Base-by-base conservation (phyloP, 2,329 filamentous ascomycete genomes). In the Colletotrichum eremochloae region DNA sequence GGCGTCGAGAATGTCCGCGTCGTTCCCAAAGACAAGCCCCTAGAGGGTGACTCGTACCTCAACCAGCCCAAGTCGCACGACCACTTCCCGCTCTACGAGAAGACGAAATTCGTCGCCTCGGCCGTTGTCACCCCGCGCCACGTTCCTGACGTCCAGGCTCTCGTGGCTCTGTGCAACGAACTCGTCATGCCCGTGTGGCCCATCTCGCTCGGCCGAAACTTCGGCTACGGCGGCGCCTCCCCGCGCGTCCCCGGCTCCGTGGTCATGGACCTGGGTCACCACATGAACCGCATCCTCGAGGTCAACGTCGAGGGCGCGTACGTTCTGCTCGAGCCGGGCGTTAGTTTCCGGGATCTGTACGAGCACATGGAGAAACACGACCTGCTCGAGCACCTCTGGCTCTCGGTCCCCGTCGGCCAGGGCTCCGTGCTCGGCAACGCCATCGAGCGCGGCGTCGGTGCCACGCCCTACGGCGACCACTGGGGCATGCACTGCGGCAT, bases 361-460 rank as follows among this genome's bases (percentile, higher is more conserved):
- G 71, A 67, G 24, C 79, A 82, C 73, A 79, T 82, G 15, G 79
- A 81, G 57, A 79, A 83, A n/a, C 74, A 80, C 67, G 74, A 74
- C 52, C 78, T 81, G 8, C 77, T 81, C 14, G 78, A 84, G 31
- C 76, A 80, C 20, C 76, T 86, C 46, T 86, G 84, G 84, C 78
- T 86, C 20, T 84, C 85, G 55, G 77, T 79, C 1, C 82, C 82
- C 6, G 82, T 86, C 8, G 82, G 84, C 15, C 81, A 83, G n/a
- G 84, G 84, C 12, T 84, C 81, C 6, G 78, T 86, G 14, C 76
- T 87, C n/a, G 84, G 85, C 9, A 86, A 86, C 72, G 80, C 84
- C 5, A 69, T 85, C 9, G 84, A 86, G 40, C 77, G 84, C 40
- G 85, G 85, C 1, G 80, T 85, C 8, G 85, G 85, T 0, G 86